Evolutionary conservation across 2,329 filamentous ascomycete genomes (phyloP).

Genomic region (Acephala macrosclerotiorum): DNA sequence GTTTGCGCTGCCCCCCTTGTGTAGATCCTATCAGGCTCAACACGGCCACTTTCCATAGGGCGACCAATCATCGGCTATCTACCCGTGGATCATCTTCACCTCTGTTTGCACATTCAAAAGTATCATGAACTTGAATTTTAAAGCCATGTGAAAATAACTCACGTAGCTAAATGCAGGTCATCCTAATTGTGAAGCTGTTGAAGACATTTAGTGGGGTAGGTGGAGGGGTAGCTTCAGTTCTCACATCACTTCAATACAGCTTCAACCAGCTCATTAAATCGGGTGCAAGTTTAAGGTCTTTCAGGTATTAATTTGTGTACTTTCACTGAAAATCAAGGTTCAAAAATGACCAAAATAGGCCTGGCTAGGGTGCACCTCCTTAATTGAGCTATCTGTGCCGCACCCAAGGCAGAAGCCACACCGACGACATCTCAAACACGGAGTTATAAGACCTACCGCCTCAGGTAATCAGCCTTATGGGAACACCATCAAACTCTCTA

Average conservation of each 20-base stretch:
- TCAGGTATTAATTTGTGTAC: not conserved
- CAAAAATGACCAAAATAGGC: not conserved
- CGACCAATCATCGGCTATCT: not conserved
- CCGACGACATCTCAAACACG: not conserved
- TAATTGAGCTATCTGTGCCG: not conserved
- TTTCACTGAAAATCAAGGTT: not conserved
- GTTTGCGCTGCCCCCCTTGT: not conserved
- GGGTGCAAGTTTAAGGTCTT: not conserved
- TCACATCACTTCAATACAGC: not conserved
- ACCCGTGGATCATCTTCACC: not conserved
- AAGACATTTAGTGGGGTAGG: too few species aligned
- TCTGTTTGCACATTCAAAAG: not conserved
- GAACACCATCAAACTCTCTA: not conserved
- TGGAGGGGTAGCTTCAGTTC: not conserved
- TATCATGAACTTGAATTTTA: too few species aligned
- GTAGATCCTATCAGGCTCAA: not conserved
- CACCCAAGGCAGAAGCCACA: not conserved
- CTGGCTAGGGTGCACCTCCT: not conserved
- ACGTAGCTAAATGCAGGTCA: not conserved
- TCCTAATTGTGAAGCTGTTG: not conserved
- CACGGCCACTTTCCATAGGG: not conserved
- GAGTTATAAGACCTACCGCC: not conserved
- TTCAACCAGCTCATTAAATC: not conserved
- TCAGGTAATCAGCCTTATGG: not conserved
- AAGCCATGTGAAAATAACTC: not conserved